A percentile compares a stretch with the other conserved stretches of the same genome.
phyloP scores from a whole-genome alignment of 176 grass and related monocot species.

The Melocanna baccifera region DNA sequence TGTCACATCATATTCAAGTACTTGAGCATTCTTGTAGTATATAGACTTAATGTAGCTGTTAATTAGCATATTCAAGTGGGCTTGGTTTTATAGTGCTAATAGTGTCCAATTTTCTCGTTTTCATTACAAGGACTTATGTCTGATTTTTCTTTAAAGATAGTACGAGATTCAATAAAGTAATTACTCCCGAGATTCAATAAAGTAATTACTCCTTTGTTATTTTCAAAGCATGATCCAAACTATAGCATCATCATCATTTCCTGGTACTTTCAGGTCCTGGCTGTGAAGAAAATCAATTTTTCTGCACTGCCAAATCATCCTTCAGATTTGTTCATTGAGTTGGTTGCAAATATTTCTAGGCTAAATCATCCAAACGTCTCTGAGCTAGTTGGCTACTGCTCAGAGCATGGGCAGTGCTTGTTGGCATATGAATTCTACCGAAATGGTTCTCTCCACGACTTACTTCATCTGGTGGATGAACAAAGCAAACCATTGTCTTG shows the following conservation, averaged over 20 bases:
- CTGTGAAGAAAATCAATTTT: conserved; percentile 81
- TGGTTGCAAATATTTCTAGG: conserved; percentile 69
- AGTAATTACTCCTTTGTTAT: background rate
- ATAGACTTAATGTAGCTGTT: background rate
- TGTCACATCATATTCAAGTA: background rate
- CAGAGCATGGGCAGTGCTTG: conserved; percentile 87
- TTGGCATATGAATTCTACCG: conserved; percentile 67
- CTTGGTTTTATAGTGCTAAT: background rate
- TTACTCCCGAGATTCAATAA: background rate
- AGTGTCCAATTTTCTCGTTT: background rate
- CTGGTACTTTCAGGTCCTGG: conserved; percentile 56
- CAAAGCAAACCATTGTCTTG: conserved; percentile 61
- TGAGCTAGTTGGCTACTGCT: conserved; percentile 79
- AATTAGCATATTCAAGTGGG: background rate
- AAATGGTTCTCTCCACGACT: conserved; percentile 68
- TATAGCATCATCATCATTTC: background rate
- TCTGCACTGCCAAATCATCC: conserved; percentile 53
- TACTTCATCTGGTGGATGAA: conserved; percentile 64
- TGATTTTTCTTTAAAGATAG: background rate
- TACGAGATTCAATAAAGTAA: background rate
- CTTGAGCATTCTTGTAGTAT: background rate
- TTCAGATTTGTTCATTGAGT: conserved; percentile 61
- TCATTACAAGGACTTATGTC: background rate
- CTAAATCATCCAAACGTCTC: conserved; percentile 79
- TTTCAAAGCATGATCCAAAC: background rate